Base-by-base conservation (phyloP, 306 rosid genomes). In the Cucurbita moschata region DNA sequence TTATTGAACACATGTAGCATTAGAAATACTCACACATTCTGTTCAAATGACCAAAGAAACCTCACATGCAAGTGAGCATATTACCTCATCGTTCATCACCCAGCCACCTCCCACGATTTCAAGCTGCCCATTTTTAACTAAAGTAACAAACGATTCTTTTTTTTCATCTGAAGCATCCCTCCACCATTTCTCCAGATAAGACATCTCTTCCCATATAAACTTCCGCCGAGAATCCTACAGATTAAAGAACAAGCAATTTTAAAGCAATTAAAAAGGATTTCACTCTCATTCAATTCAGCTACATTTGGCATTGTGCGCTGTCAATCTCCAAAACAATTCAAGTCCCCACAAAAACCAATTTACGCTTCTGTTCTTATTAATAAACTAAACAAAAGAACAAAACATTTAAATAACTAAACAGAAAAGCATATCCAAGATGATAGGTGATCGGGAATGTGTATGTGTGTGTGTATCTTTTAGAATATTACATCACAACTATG, bases 101-200 rank as follows among this genome's bases (percentile, higher is more conserved):
- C 99, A 94, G 83, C 99, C 99, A 47, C 99, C 99, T 83, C 99
- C 99, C 78, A 94, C 99, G 79, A 94, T 91, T 84, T 94, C 99
- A 4, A 94, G 77, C 91, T 91, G 99, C 77, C 99, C 99, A 79
- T 75, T 86, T 72, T 83, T 89, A 39, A 94, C 96, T 79, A 94
- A 84, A 60, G 78, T 77, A 67, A 64, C 75, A 72, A 94, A 91
- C 10, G 88, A 77, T 44, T 91, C 91, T 80, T 83, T 89, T 81
- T 61, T 86, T n/a, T 9, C 81, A 12, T 84, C 87, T 7, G 99
- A 38, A 65, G 99, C 69, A 77, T 94, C 97, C 80, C 91, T 91
- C 99, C 99, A 94, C 99, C 99, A 94, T 80, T 91, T 85, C 86
- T 94, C 96, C 85, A 94, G 80, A 85, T 94, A 94, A 60, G 99